Base-by-base conservation (phyloP, 495 filamentous ascomycete species). In the Neurospora hispaniola region DNA sequence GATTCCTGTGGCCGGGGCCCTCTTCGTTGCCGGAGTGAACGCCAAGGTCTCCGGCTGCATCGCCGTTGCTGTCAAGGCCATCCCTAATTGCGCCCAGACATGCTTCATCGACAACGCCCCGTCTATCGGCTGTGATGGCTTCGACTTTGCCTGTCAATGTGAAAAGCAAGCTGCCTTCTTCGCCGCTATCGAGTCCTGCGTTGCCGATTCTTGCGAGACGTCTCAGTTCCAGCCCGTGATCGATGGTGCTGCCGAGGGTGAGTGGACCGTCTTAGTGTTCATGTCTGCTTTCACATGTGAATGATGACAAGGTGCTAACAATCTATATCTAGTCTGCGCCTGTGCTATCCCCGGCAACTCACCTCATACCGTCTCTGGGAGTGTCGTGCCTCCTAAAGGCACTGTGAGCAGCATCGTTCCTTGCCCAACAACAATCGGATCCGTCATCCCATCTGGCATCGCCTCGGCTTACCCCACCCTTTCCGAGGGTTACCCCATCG, bases 141-240 rank as follows among this genome's bases (percentile, higher is more conserved):
- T 75, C 54, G 79, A 82, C 71, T 79, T 80, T 72, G 71, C 69
- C 31, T 81, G 80, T 72, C 80, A 80, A 70, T 82, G 80, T 71
- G 16, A 69, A 41, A 74, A 79, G 35, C 72, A 80, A 54, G 76
- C 76, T 2, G 72, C 74, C 10, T 66, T 82, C 10, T 78, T 74
- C 48, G 75, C 74, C 2, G 78, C 76, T 35, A 72, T 80, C 18
- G 78, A 80, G 71, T 70, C 73, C 14, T 82, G 80, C 71, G 79
- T 81, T 14, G 73, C 71, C 10, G 66, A 74, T 18, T 69, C 72
- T 3, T 82, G 80, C 68, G 31, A 69, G 7, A 69, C 72, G 35
- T 69, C 73, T 14, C 70, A 75, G 27, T 76, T 76, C 14, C 73
- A 80, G 69, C 70, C 69, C 2, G 77, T 82, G 12, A 77, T 82